Conservation (phyloP, 352 stramenopile genomes). For the Phytophthora europaea region DNA sequence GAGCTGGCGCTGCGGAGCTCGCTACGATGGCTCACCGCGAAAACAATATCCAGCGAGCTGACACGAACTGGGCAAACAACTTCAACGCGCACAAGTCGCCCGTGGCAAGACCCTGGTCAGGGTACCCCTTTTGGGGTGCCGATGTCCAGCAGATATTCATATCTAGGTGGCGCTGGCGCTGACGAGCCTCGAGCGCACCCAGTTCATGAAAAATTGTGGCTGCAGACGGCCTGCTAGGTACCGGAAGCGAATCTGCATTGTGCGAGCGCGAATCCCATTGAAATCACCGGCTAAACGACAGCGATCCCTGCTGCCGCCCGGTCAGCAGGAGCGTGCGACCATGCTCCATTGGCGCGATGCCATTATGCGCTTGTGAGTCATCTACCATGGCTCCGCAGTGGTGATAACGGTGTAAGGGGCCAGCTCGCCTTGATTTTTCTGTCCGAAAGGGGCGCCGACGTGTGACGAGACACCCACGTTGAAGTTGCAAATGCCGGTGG, state of each 20-base stretch:
- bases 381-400: background rate
- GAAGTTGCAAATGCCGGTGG: constrained; percentile 6
- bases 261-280: background rate
- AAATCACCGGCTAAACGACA: background rate
- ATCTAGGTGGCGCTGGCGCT: constrained; percentile 9
- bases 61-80: constrained; percentile 14
- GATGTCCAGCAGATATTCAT: background rate
- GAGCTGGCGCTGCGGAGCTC: background rate
- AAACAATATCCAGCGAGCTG: constrained; percentile 22
- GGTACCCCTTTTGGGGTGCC: constrained; percentile 1
- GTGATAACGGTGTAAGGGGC: background rate
- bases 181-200: constrained; percentile 18
- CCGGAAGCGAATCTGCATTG: background rate
- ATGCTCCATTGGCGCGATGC: background rate
- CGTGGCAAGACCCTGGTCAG: background rate
- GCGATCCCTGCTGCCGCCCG: background rate
- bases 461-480: constrained; percentile 9
- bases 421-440: constrained; percentile 5
- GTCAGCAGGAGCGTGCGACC: background rate
- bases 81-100: constrained; percentile 20
- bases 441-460: constrained; percentile 5
- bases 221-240: background rate
- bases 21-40: background rate
- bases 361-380: background rate
- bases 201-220: constrained; percentile 20